Evolutionary conservation across 192 early-diverging fungal species (phyloP).

Genomic region (Anaeromyces robustus): DNA sequence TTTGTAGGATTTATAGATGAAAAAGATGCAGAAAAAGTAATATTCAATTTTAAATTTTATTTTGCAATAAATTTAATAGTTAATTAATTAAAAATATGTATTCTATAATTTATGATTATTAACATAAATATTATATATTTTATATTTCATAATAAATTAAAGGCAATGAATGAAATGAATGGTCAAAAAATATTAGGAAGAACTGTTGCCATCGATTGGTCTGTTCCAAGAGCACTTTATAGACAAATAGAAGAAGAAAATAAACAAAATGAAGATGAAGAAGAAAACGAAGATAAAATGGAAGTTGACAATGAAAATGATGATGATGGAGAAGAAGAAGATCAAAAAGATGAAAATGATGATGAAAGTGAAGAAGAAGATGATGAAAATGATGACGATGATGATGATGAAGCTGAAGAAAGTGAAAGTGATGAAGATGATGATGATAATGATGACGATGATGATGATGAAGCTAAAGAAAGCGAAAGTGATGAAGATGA

Average conservation of each 20-base stretch:
- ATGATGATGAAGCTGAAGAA: constrained; percentile 9
- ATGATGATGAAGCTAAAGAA: constrained; percentile 13
- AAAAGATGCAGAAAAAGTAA: constrained; percentile 40
- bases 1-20: constrained; percentile 73
- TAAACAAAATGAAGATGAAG: constrained; percentile 18
- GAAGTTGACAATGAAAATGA: constrained; percentile 12
- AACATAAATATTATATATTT: too few species aligned
- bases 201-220: constrained; percentile 69
- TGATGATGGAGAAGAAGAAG: constrained; percentile 14
- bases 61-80: too few species aligned
- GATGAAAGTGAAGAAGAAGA: constrained; percentile 8
- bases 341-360: constrained; percentile 18
- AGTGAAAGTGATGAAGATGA: constrained; percentile 15
- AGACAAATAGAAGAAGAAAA: not conserved
- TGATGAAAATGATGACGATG: constrained; percentile 14
- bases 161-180: constrained; percentile 55
- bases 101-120: too few species aligned
- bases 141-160: not conserved
- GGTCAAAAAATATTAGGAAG: constrained; percentile 51
- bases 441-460: constrained; percentile 7
- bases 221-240: constrained; percentile 25
- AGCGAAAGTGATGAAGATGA: constrained; percentile 11
- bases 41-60: too few species aligned
- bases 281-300: constrained; percentile 25
- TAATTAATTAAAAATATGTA: not conserved